phyloP scores from a whole-genome alignment of 1,139 yeast species.

The Yamadazyma friedrichii region DNA sequence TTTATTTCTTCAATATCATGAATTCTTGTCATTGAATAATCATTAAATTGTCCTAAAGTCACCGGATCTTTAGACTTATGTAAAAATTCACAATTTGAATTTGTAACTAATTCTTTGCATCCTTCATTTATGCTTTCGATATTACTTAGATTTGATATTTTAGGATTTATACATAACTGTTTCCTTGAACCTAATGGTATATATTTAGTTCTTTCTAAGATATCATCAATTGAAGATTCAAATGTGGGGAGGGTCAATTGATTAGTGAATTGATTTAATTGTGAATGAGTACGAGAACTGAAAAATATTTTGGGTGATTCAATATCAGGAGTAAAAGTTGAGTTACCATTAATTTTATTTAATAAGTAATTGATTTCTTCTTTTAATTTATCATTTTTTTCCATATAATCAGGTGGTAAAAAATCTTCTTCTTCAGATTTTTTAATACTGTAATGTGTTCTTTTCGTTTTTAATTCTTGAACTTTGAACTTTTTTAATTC shows the following conservation, averaged over 20 bases:
- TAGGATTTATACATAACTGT: slow-evolving; percentile 76
- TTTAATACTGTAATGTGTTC: slow-evolving; percentile 3
- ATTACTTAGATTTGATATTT: slow-evolving; percentile 49
- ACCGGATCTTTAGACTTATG: slow-evolving; percentile 33
- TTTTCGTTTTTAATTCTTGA: slow-evolving; percentile 11
- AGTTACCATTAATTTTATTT: slow-evolving; percentile 20
- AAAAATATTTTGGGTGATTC: slow-evolving; percentile 55
- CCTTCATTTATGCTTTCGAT: slow-evolving; percentile 73
- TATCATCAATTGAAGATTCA: slow-evolving; percentile 55
- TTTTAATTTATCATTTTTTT: slow-evolving; percentile 29
- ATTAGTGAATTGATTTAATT: slow-evolving; percentile 74
- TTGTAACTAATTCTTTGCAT: slow-evolving; percentile 62
- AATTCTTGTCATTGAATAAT: slow-evolving; percentile 56
- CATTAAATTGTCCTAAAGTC: slow-evolving; percentile 51
- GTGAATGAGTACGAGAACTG: slow-evolving; percentile 91
- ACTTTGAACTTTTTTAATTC: slow-evolving; percentile 13
- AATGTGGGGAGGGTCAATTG: slow-evolving; percentile 66
- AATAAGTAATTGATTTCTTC: slow-evolving; percentile 46
- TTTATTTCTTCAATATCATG: slow-evolving; percentile 85
- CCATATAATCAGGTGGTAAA: slow-evolving; percentile 40
- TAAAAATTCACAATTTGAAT: slow-evolving; percentile 50
- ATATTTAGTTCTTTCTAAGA: slow-evolving; percentile 49
- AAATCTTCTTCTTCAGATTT: slow-evolving; percentile 21
- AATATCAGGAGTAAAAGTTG: slow-evolving; percentile 14
- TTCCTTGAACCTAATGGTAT: slow-evolving; percentile 79